These are phyloP conservation scores for Solanum sitiens DNA, from an alignment of 257 asterid species.

Conservation along the genomic window DNA sequence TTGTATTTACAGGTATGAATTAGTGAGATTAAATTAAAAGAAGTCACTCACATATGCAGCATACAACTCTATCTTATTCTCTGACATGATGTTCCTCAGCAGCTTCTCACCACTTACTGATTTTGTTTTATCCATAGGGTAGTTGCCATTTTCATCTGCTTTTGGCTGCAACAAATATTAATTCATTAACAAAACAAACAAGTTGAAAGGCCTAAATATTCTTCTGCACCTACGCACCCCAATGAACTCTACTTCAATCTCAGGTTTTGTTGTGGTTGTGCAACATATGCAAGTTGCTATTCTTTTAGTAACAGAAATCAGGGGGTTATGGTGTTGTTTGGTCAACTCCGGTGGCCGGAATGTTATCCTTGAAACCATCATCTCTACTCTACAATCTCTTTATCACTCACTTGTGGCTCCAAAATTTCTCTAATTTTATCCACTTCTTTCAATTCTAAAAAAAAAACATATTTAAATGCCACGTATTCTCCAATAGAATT, in stretches of 20 bases:
- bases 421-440: neutral
- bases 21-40: too few relatives aligned
- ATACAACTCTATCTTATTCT: slow-evolving; percentile 74
- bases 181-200: neutral
- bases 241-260: slow-evolving; percentile 65
- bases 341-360: slow-evolving; percentile 35
- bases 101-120: slow-evolving; percentile 79
- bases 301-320: slow-evolving; percentile 13
- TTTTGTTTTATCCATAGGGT: slow-evolving; percentile 51
- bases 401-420: neutral
- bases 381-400: neutral
- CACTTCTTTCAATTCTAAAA: neutral
- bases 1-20: neutral
- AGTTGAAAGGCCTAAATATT: neutral
- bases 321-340: slow-evolving; percentile 3
- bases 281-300: slow-evolving; percentile 6
- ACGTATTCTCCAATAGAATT: neutral
- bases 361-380: slow-evolving; percentile 42
- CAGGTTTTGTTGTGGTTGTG: slow-evolving; percentile 40
- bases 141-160: slow-evolving; percentile 40
- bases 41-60: slow-evolving; percentile 61
- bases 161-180: slow-evolving; percentile 40
- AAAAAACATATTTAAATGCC: neutral
- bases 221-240: slow-evolving; percentile 26
- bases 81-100: slow-evolving; percentile 79